Evolutionary conservation across 768 basidiomycete species (phyloP), one percentile per base, ranked within the genome.

Genomic region (Mycena haematopus): DNA sequence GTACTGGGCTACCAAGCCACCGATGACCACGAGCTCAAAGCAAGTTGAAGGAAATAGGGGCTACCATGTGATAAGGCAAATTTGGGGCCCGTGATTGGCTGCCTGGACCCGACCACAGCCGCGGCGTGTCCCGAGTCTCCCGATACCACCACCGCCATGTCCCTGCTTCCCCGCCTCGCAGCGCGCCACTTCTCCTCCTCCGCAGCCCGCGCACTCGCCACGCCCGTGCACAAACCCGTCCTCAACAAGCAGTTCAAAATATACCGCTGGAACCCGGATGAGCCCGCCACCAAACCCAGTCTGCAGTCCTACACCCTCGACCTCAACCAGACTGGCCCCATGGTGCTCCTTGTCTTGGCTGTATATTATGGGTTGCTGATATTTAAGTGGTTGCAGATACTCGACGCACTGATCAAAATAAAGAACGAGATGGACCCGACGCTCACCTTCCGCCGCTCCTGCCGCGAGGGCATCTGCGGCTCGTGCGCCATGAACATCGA

Each of bases 401-500:
- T 96, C 58, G 94, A 96, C 70, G 94, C 93, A 2, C 87, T 96
- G 69, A 97, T 98, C 80, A 98, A 99, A 80, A 98, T 99, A 75
- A 99, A 99, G 87, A 98, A 97, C 77, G 96, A 99, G 76, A 73
- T 96, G 29, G 97, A 99, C 79, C 92, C 96, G 2, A 99, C 96
- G 1, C 83, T 99, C 33, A 98, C 96, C 6, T 99, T 99, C 84
- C 88, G 97, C 44, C 85, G 95, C 44, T 93, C 91, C 21, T 96
- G 94, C 80, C 79, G 94, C 58, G 94, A 96, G 79, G 95, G 96
- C 59, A 99, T 99, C 70, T 99, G 96, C 71, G 96, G 96, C 40
- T 95, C 93, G 6, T 99, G 96, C 74, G 96, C 96, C 56, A 97
- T 99, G 96, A 99, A 99, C 82, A 92, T 99, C 74, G 89, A 99